Evolutionary conservation across 2,329 filamentous ascomycete species (phyloP), one percentile per base, ranked within the genome.

Genomic region (Epichloe baconii): DNA sequence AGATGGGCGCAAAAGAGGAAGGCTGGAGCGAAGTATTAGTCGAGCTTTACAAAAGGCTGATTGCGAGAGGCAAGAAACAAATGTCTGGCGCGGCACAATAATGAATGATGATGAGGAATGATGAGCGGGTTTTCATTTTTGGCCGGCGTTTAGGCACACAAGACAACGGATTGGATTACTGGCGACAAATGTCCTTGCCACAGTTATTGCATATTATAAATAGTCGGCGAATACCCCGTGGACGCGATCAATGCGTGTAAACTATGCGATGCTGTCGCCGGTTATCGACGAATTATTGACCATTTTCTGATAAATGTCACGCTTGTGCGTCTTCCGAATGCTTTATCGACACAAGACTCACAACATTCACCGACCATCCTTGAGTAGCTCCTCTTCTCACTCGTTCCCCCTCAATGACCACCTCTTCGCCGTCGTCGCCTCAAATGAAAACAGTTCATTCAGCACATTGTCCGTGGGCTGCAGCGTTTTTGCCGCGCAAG

Each of bases 1-100:
- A n/a, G 65, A 54, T 64, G 52, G 55, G 64, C 56, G 53, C 63
- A 52, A 57, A 64, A 58, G 57, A 64, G 44, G 68, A 70, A 53
- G 61, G 62, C 14, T 84, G 80, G 80, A 74, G 73, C 51, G 71
- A 75, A 55, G 73, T 74, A 12, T 60, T 83, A 15, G 66, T 75
- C 17, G 79, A 82, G 59, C 62, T 84, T 42, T 72, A 76, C 40
- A 71, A 71, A 53, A 75, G 71, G 60, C 64, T 84, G 44, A 64
- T 82, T 58, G 76, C 76, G 0, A 72, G 77, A 53, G 78, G 78
- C 4, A 69, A 66, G 52, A 82, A 78, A 64, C 73, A 60, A 51
- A 43, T 52, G 37, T 44, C 31, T 44, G 50, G 26, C 41, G 44
- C 52, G 53, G 51, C 47, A 51, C 49, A 56, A 49, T 53, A 50